Percentiles rank a stretch among this genome's conserved stretches.
phyloP scores from a whole-genome alignment of 768 basidiomycete species.

The Leucosporidium yakuticum region DNA sequence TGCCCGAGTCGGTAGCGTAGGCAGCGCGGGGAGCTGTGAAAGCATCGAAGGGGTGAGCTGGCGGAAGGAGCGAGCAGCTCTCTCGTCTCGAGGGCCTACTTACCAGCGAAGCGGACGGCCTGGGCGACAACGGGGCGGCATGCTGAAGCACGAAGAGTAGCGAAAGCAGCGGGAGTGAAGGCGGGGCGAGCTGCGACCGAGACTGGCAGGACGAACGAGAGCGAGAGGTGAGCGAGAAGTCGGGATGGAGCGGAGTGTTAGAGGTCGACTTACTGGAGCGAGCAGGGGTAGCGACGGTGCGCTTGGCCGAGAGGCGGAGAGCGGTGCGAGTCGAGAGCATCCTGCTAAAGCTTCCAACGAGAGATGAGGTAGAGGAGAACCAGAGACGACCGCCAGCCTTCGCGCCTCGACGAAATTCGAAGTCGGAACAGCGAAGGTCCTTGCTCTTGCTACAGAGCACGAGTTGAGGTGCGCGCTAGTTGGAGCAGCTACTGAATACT shows the following conservation, averaged over 20 bases:
- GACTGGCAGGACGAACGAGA: conserved; percentile 10
- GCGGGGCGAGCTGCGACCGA: conserved; percentile 25
- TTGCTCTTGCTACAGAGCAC: background rate
- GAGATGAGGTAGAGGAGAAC: background rate
- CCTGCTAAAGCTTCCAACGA: background rate
- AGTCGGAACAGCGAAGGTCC: background rate
- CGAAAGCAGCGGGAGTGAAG: conserved; percentile 10
- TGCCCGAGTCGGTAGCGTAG: conserved; percentile 39
- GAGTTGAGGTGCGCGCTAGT: background rate
- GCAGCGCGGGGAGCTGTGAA: background rate
- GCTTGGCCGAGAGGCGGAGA: background rate
- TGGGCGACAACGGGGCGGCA: background rate
- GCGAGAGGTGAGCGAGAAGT: background rate
- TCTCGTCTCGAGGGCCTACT: background rate
- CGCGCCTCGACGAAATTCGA: background rate
- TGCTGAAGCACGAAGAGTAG: conserved; percentile 13
- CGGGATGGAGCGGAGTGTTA: background rate
- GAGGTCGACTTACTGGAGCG: background rate
- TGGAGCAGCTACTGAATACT: too few relatives aligned
- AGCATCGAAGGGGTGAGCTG: conserved; percentile 8
- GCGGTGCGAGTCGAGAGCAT: background rate
- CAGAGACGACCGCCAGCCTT: background rate
- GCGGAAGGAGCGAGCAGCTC: too few relatives aligned
- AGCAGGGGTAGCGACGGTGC: background rate
- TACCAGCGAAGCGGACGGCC: conserved; percentile 9